Conservation (phyloP, 495 filamentous ascomycete genomes). For the Penicillium angulare region DNA sequence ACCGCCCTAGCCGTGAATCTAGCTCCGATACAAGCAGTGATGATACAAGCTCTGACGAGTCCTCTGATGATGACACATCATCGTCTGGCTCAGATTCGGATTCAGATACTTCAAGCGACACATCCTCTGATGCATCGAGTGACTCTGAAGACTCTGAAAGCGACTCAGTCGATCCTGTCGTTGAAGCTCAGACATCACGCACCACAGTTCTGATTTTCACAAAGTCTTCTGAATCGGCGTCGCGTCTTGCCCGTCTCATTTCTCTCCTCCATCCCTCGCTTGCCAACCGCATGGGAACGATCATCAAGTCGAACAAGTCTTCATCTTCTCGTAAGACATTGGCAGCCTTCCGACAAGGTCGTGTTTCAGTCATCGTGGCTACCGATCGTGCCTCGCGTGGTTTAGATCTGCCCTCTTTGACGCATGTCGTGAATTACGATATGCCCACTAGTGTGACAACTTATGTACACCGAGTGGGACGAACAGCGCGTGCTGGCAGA, state of each 20-base stretch:
- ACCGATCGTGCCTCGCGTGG: slow-evolving; percentile 91
- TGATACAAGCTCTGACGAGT: slow-evolving; percentile 32
- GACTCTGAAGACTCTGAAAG: slow-evolving; percentile 25
- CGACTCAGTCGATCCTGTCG: slow-evolving; percentile 21
- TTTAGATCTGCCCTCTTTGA: slow-evolving; percentile 77
- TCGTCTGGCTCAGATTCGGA: slow-evolving; percentile 22
- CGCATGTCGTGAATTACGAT: slow-evolving; percentile 93
- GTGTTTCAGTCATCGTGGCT: slow-evolving; percentile 74
- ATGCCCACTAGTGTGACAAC: slow-evolving; percentile 73
- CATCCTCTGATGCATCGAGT: slow-evolving; percentile 22
- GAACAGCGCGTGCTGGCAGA: slow-evolving; percentile 82
- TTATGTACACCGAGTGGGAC: slow-evolving; percentile 91
- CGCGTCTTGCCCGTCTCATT: slow-evolving; percentile 77
- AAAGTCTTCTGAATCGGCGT: slow-evolving; percentile 79
- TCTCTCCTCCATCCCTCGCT: slow-evolving; percentile 60
- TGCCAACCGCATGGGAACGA: slow-evolving; percentile 57
- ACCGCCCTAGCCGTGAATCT: slow-evolving; percentile 15
- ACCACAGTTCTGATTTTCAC: slow-evolving; percentile 75
- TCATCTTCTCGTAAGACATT: slow-evolving; percentile 63
- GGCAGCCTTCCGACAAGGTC: slow-evolving; percentile 58
- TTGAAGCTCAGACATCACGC: slow-evolving; percentile 1
- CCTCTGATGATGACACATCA: slow-evolving; percentile 27
- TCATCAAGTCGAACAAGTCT: slow-evolving; percentile 71
- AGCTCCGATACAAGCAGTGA: slow-evolving; percentile 31
- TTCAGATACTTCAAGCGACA: slow-evolving; percentile 19